Evolutionary conservation across 2,329 filamentous ascomycete species (phyloP).

Genomic region (Pseudogymnoascus sp.): DNA sequence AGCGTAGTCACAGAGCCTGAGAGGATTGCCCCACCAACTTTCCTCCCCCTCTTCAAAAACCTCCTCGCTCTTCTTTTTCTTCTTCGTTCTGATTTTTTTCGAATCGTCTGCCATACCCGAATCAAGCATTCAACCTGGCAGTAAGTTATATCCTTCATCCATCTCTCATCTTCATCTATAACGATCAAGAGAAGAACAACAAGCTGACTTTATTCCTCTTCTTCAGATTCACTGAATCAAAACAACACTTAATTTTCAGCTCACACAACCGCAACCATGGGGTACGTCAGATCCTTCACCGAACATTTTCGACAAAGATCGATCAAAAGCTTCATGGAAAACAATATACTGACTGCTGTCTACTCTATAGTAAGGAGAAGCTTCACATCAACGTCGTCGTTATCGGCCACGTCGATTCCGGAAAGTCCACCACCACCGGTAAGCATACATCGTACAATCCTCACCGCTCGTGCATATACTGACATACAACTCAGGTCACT

Average conservation of each 20-base stretch:
- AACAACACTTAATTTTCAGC: conserved; percentile 10
- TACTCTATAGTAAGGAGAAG: conserved; percentile 76
- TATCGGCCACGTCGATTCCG: conserved; percentile 99
- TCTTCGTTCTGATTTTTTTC: conserved; percentile 11
- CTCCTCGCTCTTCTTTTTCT: conserved; percentile 11
- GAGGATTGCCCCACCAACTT: conserved; percentile 11
- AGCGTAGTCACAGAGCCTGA: conserved; percentile 7
- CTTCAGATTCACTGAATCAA: conserved; percentile 6
- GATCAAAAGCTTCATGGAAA: conserved; percentile 16
- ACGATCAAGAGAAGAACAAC: not conserved
- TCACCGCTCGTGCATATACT: conserved; percentile 15
- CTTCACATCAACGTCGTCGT: conserved; percentile 96
- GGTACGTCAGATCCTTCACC: conserved; percentile 24
- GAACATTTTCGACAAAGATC: conserved; percentile 16
- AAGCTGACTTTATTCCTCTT: not conserved
- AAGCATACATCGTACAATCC: conserved; percentile 37
- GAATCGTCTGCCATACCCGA: conserved; percentile 11
- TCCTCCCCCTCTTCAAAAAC: conserved; percentile 10
- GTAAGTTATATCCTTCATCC: conserved; percentile 1
- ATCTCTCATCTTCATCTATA: conserved; percentile 1
- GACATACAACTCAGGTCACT: conserved; percentile 59
- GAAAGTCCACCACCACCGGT: conserved; percentile 96
- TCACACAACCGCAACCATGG: conserved; percentile 28
- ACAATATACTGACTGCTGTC: conserved; percentile 23
- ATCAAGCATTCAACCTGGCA: conserved; percentile 12